Evolutionary conservation across 768 basidiomycete genomes (phyloP), one percentile per base, ranked within the genome.

Genomic region (Tulasnella sp.): DNA sequence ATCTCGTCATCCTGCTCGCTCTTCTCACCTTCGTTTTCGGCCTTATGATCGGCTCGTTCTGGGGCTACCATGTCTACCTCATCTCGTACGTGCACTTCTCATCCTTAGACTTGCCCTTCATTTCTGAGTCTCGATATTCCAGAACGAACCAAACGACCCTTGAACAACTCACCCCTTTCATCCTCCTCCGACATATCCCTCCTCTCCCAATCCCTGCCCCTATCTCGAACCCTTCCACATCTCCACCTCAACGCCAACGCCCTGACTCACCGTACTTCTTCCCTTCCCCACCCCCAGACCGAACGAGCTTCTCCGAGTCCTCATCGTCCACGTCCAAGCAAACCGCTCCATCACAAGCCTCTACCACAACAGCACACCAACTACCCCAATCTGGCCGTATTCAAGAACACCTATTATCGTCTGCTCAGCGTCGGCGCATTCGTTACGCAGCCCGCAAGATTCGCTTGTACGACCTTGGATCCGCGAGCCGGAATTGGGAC

Each of bases 121-220:
- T 42, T 11, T 25, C 58, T 31, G n/a, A 52, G 7, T 29, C 19
- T 42, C 9, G 17, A 2, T 36, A n/a, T 22, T 67, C 54, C 77
- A 93, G 92, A 42, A 93, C 90, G 36, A 94, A 94, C 81, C 92
- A 94, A 83, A 94, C 93, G n/a, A 94, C 93, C 0, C 78, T 93
- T 29, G 93, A 94, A 80, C 86, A 89, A 75, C 85, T 93, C 49
- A 89, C 92, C 0, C 92, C 92, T 1, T 94, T 91, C 82, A 81
- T 91, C 36, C 85, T 94, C 17, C 85, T 95, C 71, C 88, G 90
- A 74, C 83, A 92, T 79, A 84, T 94, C 36, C 91, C 93, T 31
- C 78, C 76, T n/a, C 38, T 40, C 49, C 38, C 84, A n/a, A 84
- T 83, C 70, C 39, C 74, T 39, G 45, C 29, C 69, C 38, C 49